Evolutionary conservation across 1,284 basidiomycete genomes (phyloP), one percentile per base, ranked within the genome.

Genomic region (Spongiforma sp.): DNA sequence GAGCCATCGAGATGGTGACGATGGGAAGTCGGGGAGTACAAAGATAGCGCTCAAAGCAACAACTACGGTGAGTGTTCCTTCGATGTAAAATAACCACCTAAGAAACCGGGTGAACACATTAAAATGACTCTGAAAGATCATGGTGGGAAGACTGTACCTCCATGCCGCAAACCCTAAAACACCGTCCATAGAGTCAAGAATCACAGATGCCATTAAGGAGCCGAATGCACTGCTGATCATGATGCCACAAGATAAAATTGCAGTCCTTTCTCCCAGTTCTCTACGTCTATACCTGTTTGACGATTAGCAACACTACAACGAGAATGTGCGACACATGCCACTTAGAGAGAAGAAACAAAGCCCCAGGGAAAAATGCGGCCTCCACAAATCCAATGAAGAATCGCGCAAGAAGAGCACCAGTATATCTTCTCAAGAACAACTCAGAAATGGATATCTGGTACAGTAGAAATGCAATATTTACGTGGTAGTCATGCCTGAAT

Each of bases 191-290:
- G 82, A 82, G 65, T 84, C 80, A 67, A 93, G 81, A 61, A 93
- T 90, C 6, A 84, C 88, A 41, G 90, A 92, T 8, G 91, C 93
- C 62, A 94, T 87, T 8, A 95, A 80, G 6, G 92, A 83, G 24
- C 93, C 93, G 72, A 95, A 94, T 0, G 92, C 93, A 78, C 94
- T 95, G 66, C 89, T 90, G 65, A 95, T 87, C 58, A 95, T 80
- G 72, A 82, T 87, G 10, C 92, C 92, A 68, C 87, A 89, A 60
- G 86, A 88, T 24, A 96, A 83, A 57, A 92, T 77, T 3, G 93
- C 89, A 32, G 89, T 93, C 64, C 94, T 83, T 61, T 89, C 77
- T 33, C 89, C 90, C 32, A 93, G 78, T 69, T 93, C 91, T 30
- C 80, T 82, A 11, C 86, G 85, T 63, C 82, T 91, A 77, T 93